A percentile compares a stretch with the other conserved stretches of the same genome.
phyloP scores from a whole-genome alignment of 2,329 filamentous ascomycete species.

The Lecanicillium sp. region DNA sequence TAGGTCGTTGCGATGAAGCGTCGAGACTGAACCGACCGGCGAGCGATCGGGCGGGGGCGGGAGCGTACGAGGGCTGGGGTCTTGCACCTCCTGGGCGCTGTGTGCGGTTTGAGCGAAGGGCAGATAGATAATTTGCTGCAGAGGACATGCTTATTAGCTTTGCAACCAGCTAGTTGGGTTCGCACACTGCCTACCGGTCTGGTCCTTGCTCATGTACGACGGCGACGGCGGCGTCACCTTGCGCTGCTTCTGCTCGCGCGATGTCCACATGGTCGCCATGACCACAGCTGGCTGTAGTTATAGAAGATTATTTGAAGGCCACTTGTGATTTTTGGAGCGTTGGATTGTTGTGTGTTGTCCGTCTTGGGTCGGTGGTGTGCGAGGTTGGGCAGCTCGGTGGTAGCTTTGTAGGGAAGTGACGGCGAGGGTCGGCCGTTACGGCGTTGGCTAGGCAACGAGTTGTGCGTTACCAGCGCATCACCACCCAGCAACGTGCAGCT shows the following conservation, averaged over 20 bases:
- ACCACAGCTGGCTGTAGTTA: slow-evolving; percentile 17
- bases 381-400: slow-evolving; percentile 5
- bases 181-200: slow-evolving; percentile 46
- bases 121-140: slow-evolving; percentile 61
- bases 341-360: slow-evolving; percentile 1
- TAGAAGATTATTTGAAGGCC: slow-evolving; percentile 5
- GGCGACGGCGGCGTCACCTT: slow-evolving; percentile 55
- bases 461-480: slow-evolving; percentile 13
- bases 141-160: slow-evolving; percentile 11
- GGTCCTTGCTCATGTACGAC: slow-evolving; percentile 58
- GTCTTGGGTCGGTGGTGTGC: slow-evolving; percentile 7
- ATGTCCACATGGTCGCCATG: slow-evolving; percentile 18
- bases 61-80: slow-evolving; percentile 42
- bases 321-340: background rate
- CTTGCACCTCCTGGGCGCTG: slow-evolving; percentile 64
- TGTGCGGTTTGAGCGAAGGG: slow-evolving; percentile 60
- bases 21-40: slow-evolving; percentile 23
- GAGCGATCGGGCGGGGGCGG: slow-evolving; percentile 21
- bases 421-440: slow-evolving; percentile 1
- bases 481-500: slow-evolving; percentile 13
- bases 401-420: background rate
- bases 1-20: slow-evolving; percentile 16
- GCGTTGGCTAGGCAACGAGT: slow-evolving; percentile 21
- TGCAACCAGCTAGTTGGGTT: background rate
- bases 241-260: slow-evolving; percentile 29